These are phyloP conservation scores for Monosporascus sp. DNA, from an alignment of 2,329 filamentous ascomycete genomes.

Conservation along the genomic window DNA sequence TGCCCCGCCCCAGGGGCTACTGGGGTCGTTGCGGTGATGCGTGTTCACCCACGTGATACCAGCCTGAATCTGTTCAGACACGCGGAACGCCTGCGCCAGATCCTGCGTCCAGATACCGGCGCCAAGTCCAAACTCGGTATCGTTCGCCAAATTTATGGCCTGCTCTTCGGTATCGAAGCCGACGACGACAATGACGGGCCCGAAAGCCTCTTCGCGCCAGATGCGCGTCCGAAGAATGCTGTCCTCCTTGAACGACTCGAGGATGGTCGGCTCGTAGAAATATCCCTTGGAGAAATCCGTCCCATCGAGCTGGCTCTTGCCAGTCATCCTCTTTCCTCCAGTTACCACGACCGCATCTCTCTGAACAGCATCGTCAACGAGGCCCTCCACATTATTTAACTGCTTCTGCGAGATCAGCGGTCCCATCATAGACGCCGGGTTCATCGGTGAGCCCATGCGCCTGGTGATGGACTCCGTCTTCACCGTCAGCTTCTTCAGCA, in stretches of 20 bases:
- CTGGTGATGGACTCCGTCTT: conserved; percentile 52
- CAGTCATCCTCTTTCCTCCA: conserved; percentile 44
- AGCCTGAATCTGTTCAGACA: conserved; percentile 64
- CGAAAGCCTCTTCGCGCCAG: conserved; percentile 77
- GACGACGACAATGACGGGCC: conserved; percentile 69
- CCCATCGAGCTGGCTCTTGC: conserved; percentile 42
- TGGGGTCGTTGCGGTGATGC: conserved; percentile 67
- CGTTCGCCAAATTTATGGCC: conserved; percentile 65
- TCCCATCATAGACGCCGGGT: conserved; percentile 57
- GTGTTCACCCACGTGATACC: conserved; percentile 56
- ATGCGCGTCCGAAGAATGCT: conserved; percentile 66
- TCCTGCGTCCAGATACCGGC: conserved; percentile 73
- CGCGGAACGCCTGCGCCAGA: conserved; percentile 66
- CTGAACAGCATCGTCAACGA: conserved; percentile 59
- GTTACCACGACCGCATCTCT: conserved; percentile 31
- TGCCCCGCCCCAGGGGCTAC: conserved; percentile 64
- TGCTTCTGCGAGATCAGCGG: conserved; percentile 56
- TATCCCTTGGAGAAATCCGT: conserved; percentile 54
- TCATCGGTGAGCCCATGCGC: conserved; percentile 52
- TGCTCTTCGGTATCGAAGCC: conserved; percentile 72
- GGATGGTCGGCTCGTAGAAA: conserved; percentile 76
- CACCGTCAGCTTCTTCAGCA: conserved; percentile 57
- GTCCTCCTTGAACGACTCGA: conserved; percentile 47
- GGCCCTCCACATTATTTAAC: conserved; percentile 61
- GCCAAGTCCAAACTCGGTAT: conserved; percentile 70